Evolutionary conservation across 2,329 filamentous ascomycete species (phyloP), one percentile per base, ranked within the genome.

Genomic region (Colletotrichum sansevieriae): DNA sequence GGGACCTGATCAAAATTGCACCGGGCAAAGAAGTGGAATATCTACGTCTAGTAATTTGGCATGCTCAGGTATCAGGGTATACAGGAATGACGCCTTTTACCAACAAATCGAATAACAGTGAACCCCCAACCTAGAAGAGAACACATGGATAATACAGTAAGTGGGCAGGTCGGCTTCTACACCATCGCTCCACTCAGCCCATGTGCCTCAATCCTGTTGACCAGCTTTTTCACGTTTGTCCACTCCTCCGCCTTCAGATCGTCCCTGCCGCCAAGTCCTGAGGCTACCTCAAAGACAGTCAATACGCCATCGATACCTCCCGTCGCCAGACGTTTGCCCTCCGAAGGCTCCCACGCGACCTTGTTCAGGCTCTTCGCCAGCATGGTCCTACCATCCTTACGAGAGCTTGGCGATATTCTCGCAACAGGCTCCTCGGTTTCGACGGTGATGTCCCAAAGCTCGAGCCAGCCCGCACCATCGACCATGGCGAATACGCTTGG

Each of bases 401-500:
- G 81, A 76, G 85, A 77, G 73, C 88, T 92, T 1, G 94, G 94
- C 59, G 88, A 88, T 73, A 94, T 91, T 72, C 91, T 91, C 57
- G 93, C 92, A 1, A 97, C 90, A 0, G 96, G 96, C 54, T 98
- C 93, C 81, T 99, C 96, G 1, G 92, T 94, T 79, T 98, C 95
- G 20, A 95, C 87, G 12, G 93, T 95, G 59, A 99, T 88, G 77
- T 99, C 97, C 93, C 96, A 99, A 57, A 99, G 86, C 81, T 99
- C 97, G 18, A 99, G 85, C 79, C 90, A 92, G 35, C 96, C 97
- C 2, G 93, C 93, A 39, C 96, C 96, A 74, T 99, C 97, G 2
- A 98, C 96, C 20, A 97, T 89, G 1, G 93, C 94, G 80, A 99
- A 99, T 9, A 99, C 93, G 43, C 94, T 95, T 0, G 96, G 96